These are phyloP conservation scores for Penicillium sp. DNA, from an alignment of 2,329 filamentous ascomycete genomes.

Conservation along the genomic window DNA sequence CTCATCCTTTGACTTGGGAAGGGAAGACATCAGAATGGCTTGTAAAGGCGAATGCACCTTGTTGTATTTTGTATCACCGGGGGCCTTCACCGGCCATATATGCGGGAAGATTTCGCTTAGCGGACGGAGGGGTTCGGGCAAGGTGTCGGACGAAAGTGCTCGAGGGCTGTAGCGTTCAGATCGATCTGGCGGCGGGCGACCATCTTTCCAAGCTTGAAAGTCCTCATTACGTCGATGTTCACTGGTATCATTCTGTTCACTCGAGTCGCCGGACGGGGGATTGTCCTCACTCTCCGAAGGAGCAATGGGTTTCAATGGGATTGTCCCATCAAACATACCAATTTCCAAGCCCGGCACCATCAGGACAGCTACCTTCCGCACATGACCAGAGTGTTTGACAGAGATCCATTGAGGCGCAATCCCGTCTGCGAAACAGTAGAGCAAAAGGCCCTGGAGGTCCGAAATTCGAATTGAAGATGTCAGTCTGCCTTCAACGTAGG, in stretches of 20 bases:
- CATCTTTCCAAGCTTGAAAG: slow-evolving; percentile 46
- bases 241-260: slow-evolving; percentile 19
- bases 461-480: slow-evolving; percentile 60
- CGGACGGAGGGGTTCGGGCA: slow-evolving; percentile 61
- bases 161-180: slow-evolving; percentile 41
- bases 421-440: slow-evolving; percentile 67
- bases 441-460: slow-evolving; percentile 61
- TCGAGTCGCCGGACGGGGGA: background rate
- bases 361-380: slow-evolving; percentile 78
- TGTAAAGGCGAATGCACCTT: slow-evolving; percentile 86
- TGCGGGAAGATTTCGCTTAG: slow-evolving; percentile 83
- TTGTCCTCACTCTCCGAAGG: background rate
- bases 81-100: slow-evolving; percentile 85
- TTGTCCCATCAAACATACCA: slow-evolving; percentile 76
- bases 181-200: slow-evolving; percentile 38
- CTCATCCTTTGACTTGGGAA: slow-evolving; percentile 71
- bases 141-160: slow-evolving; percentile 31
- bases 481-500: slow-evolving; percentile 58
- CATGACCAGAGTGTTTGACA: slow-evolving; percentile 58
- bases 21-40: slow-evolving; percentile 77
- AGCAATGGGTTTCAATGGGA: slow-evolving; percentile 43
- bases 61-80: slow-evolving; percentile 79
- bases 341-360: slow-evolving; percentile 93
- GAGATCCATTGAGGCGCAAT: slow-evolving; percentile 67
- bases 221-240: slow-evolving; percentile 32